Evolutionary conservation across 768 basidiomycete genomes (phyloP).

Genomic region (Tricholoma flavovirens): DNA sequence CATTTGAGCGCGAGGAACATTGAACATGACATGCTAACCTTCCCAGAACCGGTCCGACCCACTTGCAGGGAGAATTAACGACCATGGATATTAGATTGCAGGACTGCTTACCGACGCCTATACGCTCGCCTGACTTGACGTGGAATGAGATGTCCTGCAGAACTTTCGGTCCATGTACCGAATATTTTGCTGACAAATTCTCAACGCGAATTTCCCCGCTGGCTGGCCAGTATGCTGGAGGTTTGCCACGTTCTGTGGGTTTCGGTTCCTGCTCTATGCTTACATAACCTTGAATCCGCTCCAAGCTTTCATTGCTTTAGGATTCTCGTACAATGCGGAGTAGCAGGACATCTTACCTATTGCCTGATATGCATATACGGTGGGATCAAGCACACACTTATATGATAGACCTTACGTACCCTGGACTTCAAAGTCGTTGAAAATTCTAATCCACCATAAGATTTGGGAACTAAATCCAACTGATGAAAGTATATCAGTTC

Average conservation of each 20-base stretch:
- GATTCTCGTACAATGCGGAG: background rate
- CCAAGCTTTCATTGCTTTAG: slow-evolving; percentile 31
- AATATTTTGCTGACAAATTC: slow-evolving; percentile 51
- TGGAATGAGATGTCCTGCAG: slow-evolving; percentile 47
- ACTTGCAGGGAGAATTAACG: slow-evolving; percentile 19
- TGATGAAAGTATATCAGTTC: slow-evolving; percentile 14
- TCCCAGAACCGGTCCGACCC: slow-evolving; percentile 41
- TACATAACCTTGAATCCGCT: slow-evolving; percentile 69
- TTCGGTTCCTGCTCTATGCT: slow-evolving; percentile 52
- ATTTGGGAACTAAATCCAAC: slow-evolving; percentile 54
- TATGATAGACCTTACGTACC: slow-evolving; percentile 18
- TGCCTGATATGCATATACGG: slow-evolving; percentile 22
- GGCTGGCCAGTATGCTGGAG: slow-evolving; percentile 64
- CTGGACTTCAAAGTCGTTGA: slow-evolving; percentile 41
- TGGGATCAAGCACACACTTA: background rate
- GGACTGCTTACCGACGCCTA: slow-evolving; percentile 38
- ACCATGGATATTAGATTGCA: background rate
- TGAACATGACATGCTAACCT: slow-evolving; percentile 20
- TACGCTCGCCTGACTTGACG: slow-evolving; percentile 50
- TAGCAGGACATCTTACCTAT: slow-evolving; percentile 27
- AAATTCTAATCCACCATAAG: slow-evolving; percentile 39
- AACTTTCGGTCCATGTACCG: slow-evolving; percentile 48
- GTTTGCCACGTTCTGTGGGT: slow-evolving; percentile 33
- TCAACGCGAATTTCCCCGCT: slow-evolving; percentile 51
- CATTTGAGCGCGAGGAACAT: background rate